Evolutionary conservation across 164 flowering plant genomes (phyloP).

Genomic region (Umbellularia californica): DNA sequence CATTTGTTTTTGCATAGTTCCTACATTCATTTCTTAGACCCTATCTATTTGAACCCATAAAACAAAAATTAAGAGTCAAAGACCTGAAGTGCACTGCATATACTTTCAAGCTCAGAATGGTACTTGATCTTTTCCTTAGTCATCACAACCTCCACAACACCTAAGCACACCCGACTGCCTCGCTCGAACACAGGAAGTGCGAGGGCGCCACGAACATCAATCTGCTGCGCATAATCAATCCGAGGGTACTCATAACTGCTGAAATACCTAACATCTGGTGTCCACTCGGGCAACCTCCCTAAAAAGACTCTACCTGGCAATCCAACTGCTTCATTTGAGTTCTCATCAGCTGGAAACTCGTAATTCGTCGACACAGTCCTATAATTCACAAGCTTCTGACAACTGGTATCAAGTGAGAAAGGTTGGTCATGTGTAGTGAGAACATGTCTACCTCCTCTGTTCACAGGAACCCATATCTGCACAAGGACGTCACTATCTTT

Average conservation of each 20-base stretch:
- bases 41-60: too few species aligned
- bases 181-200: conserved; percentile 84
- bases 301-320: conserved; percentile 79
- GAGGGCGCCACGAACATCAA: conserved; percentile 71
- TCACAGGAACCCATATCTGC: conserved; percentile 81
- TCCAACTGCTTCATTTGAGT: conserved; percentile 45
- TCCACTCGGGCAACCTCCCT: conserved; percentile 84
- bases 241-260: conserved; percentile 69
- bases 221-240: conserved; percentile 50
- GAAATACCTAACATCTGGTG: conserved; percentile 80
- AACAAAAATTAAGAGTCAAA: neutral
- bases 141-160: conserved; percentile 79
- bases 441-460: conserved; percentile 44
- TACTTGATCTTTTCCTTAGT: conserved; percentile 54
- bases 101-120: conserved; percentile 64
- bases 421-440: conserved; percentile 64
- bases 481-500: conserved; percentile 55
- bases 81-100: conserved; percentile 92
- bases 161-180: conserved; percentile 70
- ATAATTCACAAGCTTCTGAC: conserved; percentile 49
- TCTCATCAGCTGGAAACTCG: conserved; percentile 64
- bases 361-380: conserved; percentile 55
- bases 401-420: conserved; percentile 35
- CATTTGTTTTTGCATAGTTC: too few species aligned
- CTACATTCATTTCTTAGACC: too few species aligned